These are phyloP conservation scores for Mortierella alpina DNA, from an alignment of 192 early-diverging fungal genomes.

Conservation along the genomic window DNA sequence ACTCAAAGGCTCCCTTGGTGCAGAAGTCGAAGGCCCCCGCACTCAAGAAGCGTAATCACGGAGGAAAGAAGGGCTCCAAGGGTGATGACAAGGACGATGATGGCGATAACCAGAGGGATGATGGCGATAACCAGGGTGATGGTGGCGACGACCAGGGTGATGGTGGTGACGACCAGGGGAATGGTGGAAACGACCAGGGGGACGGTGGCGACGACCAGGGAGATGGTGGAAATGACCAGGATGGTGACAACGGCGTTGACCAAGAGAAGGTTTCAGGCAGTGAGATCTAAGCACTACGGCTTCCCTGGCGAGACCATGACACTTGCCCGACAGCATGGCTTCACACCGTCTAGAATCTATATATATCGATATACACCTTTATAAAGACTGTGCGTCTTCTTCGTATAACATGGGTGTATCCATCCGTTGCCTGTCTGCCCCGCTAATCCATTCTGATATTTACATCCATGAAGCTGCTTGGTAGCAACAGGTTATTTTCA, in stretches of 20 bases:
- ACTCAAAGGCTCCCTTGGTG: too few species aligned
- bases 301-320: too few species aligned
- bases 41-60: not conserved
- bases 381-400: too few species aligned
- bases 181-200: not conserved
- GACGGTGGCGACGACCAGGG: not conserved
- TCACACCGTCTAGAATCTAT: too few species aligned
- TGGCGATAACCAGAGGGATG: not conserved
- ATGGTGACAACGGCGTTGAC: not conserved
- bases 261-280: not conserved
- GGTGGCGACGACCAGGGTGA: not conserved
- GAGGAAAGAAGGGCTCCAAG: not conserved
- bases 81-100: too few species aligned
- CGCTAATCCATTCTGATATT: too few species aligned
- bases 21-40: not conserved
- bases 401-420: too few species aligned
- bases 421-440: too few species aligned
- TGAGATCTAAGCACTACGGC: not conserved
- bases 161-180: not conserved
- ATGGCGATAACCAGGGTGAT: not conserved
- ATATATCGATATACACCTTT: too few species aligned
- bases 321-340: too few species aligned
- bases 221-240: not conserved
- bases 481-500: too few species aligned
- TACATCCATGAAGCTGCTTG: too few species aligned